A percentile compares a stretch with the other conserved stretches of the same genome.
These are phyloP conservation scores for Boechera retrofracta DNA, from an alignment of 345 rosid species.

Conservation along the genomic window DNA sequence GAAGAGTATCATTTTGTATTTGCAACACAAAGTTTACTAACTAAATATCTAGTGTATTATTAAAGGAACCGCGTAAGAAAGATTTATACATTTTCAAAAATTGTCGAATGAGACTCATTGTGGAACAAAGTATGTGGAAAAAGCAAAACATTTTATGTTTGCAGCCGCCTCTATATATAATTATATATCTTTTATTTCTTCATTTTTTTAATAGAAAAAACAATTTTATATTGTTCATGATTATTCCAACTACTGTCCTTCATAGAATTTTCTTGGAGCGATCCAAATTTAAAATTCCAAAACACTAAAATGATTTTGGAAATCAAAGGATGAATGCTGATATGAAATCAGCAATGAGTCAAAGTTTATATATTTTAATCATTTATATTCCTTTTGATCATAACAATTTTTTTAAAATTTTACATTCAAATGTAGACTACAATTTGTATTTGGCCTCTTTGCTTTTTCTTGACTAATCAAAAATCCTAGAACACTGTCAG, in stretches of 20 bases:
- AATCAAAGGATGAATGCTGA: conserved; percentile 1
- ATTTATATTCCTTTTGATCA: background rate
- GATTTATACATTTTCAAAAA: too few species aligned
- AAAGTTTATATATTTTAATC: background rate
- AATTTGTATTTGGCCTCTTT: background rate
- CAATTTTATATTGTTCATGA: background rate
- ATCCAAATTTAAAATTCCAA: background rate
- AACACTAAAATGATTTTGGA: background rate
- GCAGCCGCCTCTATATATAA: too few species aligned
- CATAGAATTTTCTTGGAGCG: background rate
- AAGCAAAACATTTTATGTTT: too few species aligned
- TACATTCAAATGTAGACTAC: background rate
- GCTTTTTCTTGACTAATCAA: background rate
- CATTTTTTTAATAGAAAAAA: background rate
- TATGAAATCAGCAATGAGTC: conserved; percentile 36
- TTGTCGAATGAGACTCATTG: too few species aligned
- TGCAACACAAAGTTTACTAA: too few species aligned
- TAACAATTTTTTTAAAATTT: too few species aligned
- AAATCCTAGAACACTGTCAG: background rate
- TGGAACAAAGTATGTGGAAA: too few species aligned
- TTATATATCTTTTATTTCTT: too few species aligned
- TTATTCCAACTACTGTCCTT: background rate
- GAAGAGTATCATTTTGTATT: too few species aligned
- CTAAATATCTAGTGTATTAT: too few species aligned
- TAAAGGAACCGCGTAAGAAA: too few species aligned